These are phyloP conservation scores for Ogataea degrootiae DNA, from an alignment of 805 yeast species.

Conservation along the genomic window DNA sequence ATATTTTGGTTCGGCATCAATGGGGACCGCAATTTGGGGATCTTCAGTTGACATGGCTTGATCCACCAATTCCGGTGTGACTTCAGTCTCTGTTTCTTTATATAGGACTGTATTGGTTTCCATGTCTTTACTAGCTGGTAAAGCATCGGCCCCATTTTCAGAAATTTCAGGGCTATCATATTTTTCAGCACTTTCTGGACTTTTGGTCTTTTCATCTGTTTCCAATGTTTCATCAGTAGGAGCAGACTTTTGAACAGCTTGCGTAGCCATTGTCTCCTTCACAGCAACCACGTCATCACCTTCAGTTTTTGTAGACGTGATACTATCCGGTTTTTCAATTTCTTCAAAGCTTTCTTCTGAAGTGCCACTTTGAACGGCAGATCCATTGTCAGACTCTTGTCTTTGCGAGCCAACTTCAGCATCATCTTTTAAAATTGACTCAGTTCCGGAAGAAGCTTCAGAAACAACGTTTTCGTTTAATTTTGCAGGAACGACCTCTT, in stretches of 20 bases:
- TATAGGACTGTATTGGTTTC: background rate
- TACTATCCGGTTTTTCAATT: background rate
- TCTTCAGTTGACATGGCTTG: background rate
- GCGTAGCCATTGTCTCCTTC: too few relatives aligned
- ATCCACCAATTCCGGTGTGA: background rate
- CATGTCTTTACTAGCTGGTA: background rate
- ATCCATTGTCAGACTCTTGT: too few relatives aligned
- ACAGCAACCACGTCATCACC: background rate
- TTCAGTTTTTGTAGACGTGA: background rate
- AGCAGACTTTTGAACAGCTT: too few relatives aligned
- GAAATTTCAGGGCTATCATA: background rate
- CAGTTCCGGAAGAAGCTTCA: background rate
- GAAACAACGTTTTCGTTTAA: too few relatives aligned
- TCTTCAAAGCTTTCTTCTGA: conserved; percentile 1
- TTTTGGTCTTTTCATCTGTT: too few relatives aligned
- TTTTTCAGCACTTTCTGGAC: too few relatives aligned
- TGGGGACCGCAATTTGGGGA: background rate
- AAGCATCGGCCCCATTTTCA: background rate
- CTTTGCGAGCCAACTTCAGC: too few relatives aligned
- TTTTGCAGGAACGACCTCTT: too few relatives aligned
- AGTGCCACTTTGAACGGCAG: background rate
- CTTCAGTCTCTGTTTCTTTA: background rate
- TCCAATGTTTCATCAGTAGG: too few relatives aligned
- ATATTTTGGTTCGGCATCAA: background rate
- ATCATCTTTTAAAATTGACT: too few relatives aligned